A percentile compares a stretch with the other conserved stretches of the same genome.
Evolutionary conservation across 2,329 filamentous ascomycete genomes (phyloP).

Genomic region (Aureobasidium sp.): DNA sequence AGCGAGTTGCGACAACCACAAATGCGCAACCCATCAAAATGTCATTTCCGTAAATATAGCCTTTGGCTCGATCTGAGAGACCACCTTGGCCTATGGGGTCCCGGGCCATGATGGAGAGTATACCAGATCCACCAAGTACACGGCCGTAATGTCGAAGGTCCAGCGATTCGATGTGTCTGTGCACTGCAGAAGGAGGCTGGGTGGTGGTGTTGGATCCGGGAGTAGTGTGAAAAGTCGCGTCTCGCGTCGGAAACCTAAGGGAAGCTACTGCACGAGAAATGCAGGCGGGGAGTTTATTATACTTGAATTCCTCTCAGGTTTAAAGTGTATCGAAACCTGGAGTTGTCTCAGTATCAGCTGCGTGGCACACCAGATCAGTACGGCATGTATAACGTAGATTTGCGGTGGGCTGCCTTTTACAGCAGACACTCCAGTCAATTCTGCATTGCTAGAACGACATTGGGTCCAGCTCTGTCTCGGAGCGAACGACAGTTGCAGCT

Average conservation of each 20-base stretch:
- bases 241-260: slow-evolving; percentile 6
- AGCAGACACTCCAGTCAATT: not conserved
- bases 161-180: slow-evolving; percentile 7
- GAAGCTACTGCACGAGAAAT: slow-evolving; percentile 14
- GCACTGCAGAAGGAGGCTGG: slow-evolving; percentile 10
- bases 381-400: slow-evolving; percentile 7
- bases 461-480: slow-evolving; percentile 5
- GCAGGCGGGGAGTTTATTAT: slow-evolving; percentile 15
- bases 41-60: slow-evolving; percentile 13
- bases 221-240: slow-evolving; percentile 8
- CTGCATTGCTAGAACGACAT: not conserved
- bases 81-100: not conserved
- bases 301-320: not conserved
- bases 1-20: not conserved
- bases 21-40: slow-evolving; percentile 4
- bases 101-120: not conserved
- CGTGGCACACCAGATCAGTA: not conserved
- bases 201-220: not conserved
- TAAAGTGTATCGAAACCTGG: slow-evolving; percentile 1
- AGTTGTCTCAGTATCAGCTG: slow-evolving; percentile 4
- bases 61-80: slow-evolving; percentile 11
- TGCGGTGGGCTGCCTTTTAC: not conserved
- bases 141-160: not conserved
- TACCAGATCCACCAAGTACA: not conserved
- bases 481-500: slow-evolving; percentile 1